Percentiles rank a stretch among this genome's conserved stretches.
These are phyloP conservation scores for Narthecium ossifragum DNA, from an alignment of 106 monocot species.

Conservation along the genomic window DNA sequence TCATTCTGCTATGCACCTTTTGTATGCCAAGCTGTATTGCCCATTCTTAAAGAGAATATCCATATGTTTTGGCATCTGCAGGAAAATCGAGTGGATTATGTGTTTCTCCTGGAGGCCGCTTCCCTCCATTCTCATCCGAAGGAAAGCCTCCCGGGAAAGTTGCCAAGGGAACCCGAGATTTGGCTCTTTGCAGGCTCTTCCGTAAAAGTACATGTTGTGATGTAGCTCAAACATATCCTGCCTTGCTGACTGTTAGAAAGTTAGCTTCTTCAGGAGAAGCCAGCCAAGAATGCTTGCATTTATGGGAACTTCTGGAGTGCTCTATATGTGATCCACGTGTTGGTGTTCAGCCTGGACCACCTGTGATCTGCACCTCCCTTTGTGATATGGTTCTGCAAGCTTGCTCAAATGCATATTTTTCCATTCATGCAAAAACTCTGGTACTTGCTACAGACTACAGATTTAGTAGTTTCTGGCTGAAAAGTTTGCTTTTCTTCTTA, in stretches of 20 bases:
- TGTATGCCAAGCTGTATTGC: no score
- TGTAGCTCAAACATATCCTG: conserved; percentile 74
- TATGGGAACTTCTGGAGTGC: conserved; percentile 94
- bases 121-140: conserved; percentile 74
- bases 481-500: background rate
- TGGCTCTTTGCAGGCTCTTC: conserved; percentile 77
- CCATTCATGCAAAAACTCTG: conserved; percentile 69
- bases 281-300: conserved; percentile 64
- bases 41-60: background rate
- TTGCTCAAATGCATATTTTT: conserved; percentile 72
- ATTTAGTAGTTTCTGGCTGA: background rate
- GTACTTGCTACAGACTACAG: conserved; percentile 12
- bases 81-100: conserved; percentile 57
- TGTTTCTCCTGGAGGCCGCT: conserved; percentile 79
- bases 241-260: conserved; percentile 58
- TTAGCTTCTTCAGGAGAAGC: conserved; percentile 85
- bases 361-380: conserved; percentile 65
- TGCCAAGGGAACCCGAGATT: conserved; percentile 61
- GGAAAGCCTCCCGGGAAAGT: conserved; percentile 74
- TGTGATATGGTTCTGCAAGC: conserved; percentile 73
- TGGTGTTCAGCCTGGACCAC: conserved; percentile 68
- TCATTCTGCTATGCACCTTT: no score
- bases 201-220: conserved; percentile 91
- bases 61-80: conserved; percentile 13
- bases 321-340: conserved; percentile 84